Base-by-base conservation (phyloP, 2,329 filamentous ascomycete species). In the Corniculantispora saksenae region DNA sequence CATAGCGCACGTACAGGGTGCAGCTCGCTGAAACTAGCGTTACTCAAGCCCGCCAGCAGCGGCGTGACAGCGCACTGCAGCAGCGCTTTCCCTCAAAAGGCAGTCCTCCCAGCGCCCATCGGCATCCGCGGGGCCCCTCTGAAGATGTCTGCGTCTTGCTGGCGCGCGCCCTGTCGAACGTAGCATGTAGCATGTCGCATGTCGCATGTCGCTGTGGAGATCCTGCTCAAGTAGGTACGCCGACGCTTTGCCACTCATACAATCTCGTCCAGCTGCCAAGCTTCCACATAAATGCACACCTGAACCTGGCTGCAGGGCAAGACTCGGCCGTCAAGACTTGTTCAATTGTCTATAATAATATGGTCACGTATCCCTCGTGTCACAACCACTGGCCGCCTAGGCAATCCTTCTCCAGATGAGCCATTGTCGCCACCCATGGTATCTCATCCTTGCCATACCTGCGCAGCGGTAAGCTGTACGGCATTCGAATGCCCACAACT, bases 381-480 rank as follows among this genome's bases (percentile, higher is more conserved):
- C 55, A 53, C 12, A 66, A 10, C 80, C 84, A 86, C 17, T 69
- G 64, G 50, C 70, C 70, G 1, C 84, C 85, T 69, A 73, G 80
- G 80, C 86, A 86, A 77, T 94, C 92, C 15, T 84, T 86, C 71
- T 89, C 84, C 0, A 67, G 65, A 72, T 94, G 84, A 1, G 72
- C 72, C 71, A 82, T 79, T 2, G 86, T 88, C 3, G 90, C 89
- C 66, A 91, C 91, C 94, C 93, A 97, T 1, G 93, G 93, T 55
- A 84, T 79, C 72, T 96, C 92, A 5, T 77, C 75, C 9, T 76
- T 68, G 0, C 74, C 79, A 71, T 97, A 97, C 8, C 80, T 80
- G 57, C 86, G 86, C 32, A 97, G 75, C 0, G 93, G 93, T 8
- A 94, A 77, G 75, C 89, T 89, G 75, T 97, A 97, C n/a, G 93